Percentiles rank a stretch among this genome's conserved stretches.
phyloP scores from a whole-genome alignment of 352 stramenopile species.

The Thalassiosira sp. region DNA sequence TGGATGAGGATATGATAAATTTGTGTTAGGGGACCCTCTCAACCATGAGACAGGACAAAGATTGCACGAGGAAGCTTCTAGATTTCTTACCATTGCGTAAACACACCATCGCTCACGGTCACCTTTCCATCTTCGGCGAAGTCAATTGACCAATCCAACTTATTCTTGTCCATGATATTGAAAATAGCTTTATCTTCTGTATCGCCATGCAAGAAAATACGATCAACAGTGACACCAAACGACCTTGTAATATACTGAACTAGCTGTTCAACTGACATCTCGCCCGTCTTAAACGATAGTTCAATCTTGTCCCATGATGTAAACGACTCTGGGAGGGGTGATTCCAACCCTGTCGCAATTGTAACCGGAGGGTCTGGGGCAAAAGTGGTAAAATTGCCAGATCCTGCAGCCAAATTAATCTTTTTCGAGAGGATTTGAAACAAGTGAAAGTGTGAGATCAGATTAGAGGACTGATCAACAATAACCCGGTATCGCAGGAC shows the following conservation, averaged over 20 bases:
- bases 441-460: neutral
- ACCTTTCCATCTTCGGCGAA: conserved; percentile 64
- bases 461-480: neutral
- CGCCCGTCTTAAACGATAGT: conserved; percentile 50
- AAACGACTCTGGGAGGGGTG: conserved; percentile 53
- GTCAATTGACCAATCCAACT: conserved; percentile 61
- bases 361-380: conserved; percentile 56
- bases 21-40: neutral
- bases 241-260: conserved; percentile 54
- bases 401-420: conserved; percentile 65
- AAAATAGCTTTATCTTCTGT: conserved; percentile 60
- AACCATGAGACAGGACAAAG: no score
- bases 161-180: conserved; percentile 60
- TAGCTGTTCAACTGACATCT: conserved; percentile 63
- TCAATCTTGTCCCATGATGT: conserved; percentile 72
- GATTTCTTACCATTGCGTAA: conserved; percentile 46
- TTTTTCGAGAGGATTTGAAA: neutral
- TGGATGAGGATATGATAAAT: neutral
- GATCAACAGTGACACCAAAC: conserved; percentile 62
- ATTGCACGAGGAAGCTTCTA: no score
- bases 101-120: conserved; percentile 62
- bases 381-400: conserved; percentile 68
- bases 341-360: conserved; percentile 50
- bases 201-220: conserved; percentile 60
- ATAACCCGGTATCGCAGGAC: neutral